phyloP scores from a whole-genome alignment of 805 yeast genomes.

The Kuraishia hungarica region DNA sequence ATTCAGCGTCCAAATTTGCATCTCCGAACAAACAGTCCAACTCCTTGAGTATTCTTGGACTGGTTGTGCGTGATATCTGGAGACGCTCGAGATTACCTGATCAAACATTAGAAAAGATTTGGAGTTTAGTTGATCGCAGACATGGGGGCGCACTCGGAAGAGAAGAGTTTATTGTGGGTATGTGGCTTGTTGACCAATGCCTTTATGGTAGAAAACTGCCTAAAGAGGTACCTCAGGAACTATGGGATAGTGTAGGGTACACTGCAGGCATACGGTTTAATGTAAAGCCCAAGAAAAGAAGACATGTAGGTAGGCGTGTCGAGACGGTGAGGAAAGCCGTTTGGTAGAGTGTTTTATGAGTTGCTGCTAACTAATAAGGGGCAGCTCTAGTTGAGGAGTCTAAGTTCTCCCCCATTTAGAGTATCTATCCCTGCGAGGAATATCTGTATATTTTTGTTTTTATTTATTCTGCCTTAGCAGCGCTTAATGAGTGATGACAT shows the following conservation, averaged over 20 bases:
- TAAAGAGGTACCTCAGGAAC: conserved; percentile 46
- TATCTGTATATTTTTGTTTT: not conserved
- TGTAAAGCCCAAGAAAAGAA: not conserved
- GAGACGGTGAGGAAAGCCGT: not conserved
- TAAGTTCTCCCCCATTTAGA: not conserved
- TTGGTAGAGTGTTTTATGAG: not conserved
- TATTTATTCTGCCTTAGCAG: too few species aligned
- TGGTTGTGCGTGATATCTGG: conserved; percentile 78
- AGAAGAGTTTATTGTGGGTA: conserved; percentile 87
- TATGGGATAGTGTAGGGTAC: conserved; percentile 74
- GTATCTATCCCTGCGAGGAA: not conserved
- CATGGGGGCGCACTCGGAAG: conserved; percentile 70
- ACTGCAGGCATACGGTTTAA: conserved; percentile 1
- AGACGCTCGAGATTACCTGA: conserved; percentile 61
- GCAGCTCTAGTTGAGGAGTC: not conserved
- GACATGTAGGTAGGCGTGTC: not conserved
- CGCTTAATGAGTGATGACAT: not conserved
- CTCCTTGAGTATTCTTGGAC: conserved; percentile 34
- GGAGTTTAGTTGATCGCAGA: conserved; percentile 62
- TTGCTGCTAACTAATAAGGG: too few species aligned
- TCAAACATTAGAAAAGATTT: conserved; percentile 50
- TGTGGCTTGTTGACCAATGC: conserved; percentile 97
- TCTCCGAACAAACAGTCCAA: not conserved
- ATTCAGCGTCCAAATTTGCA: not conserved
- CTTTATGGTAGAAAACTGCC: conserved; percentile 91